Evolutionary conservation across 495 filamentous ascomycete species (phyloP).

Genomic region (Neurospora cerealis): DNA sequence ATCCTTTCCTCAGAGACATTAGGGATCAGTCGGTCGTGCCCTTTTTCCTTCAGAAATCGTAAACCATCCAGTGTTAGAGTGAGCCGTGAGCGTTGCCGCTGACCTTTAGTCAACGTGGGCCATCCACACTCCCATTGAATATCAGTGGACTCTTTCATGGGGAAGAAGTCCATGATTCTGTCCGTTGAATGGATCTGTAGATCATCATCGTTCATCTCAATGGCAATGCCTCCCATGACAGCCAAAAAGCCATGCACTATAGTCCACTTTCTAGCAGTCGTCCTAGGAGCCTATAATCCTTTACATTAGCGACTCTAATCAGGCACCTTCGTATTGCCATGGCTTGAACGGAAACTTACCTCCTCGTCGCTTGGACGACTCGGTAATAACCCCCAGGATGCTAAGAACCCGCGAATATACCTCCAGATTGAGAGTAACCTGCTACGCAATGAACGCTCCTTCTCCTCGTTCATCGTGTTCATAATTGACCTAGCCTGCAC

Average conservation of each 20-base stretch:
- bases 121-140: no score
- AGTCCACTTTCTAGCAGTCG: neutral
- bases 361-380: neutral
- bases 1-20: neutral
- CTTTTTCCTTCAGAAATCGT: neutral
- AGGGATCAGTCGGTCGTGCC: no score
- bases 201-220: neutral
- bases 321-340: no score
- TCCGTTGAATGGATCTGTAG: fast-evolving
- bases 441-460: no score
- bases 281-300: no score
- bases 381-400: no score
- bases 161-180: neutral
- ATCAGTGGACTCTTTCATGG: no score
- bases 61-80: neutral
- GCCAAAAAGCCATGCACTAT: neutral
- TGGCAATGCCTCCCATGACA: neutral
- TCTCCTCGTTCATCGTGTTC: neutral
- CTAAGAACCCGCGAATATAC: no score
- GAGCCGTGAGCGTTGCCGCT: neutral
- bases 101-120: neutral
- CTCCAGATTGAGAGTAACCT: no score
- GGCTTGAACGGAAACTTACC: neutral
- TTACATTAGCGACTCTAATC: no score
- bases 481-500: neutral